Conservation (phyloP, 2,329 filamentous ascomycete genomes). For the Leptographium lundbergii region DNA sequence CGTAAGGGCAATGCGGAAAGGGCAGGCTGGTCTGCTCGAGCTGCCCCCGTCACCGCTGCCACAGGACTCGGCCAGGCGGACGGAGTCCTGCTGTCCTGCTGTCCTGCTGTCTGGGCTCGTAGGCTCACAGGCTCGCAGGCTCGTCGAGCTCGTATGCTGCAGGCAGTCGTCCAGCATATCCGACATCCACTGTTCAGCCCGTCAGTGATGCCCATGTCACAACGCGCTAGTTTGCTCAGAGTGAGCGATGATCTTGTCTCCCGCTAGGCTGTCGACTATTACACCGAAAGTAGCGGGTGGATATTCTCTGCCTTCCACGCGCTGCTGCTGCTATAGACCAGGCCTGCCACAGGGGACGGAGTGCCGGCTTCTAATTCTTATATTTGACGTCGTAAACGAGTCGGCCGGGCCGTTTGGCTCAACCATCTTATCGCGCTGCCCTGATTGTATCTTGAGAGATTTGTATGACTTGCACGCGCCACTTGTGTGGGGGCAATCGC, state of each 20-base stretch:
- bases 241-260: background rate
- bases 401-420: too few species aligned
- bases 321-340: background rate
- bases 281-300: background rate
- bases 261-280: background rate
- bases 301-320: background rate
- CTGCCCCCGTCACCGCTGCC: background rate
- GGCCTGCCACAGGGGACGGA: background rate
- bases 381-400: background rate
- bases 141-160: background rate
- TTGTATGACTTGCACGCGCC: background rate
- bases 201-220: background rate
- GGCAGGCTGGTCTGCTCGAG: background rate
- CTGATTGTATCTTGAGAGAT: background rate
- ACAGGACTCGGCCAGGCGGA: too few species aligned
- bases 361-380: background rate
- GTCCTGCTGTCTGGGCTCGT: background rate
- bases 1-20: background rate
- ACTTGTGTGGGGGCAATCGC: background rate
- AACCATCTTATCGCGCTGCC: background rate
- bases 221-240: background rate
- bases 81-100: background rate
- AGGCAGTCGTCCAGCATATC: background rate
- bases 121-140: too few species aligned
- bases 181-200: background rate